phyloP scores from a whole-genome alignment of 345 rosid species.

The Rhizophora mangle region DNA sequence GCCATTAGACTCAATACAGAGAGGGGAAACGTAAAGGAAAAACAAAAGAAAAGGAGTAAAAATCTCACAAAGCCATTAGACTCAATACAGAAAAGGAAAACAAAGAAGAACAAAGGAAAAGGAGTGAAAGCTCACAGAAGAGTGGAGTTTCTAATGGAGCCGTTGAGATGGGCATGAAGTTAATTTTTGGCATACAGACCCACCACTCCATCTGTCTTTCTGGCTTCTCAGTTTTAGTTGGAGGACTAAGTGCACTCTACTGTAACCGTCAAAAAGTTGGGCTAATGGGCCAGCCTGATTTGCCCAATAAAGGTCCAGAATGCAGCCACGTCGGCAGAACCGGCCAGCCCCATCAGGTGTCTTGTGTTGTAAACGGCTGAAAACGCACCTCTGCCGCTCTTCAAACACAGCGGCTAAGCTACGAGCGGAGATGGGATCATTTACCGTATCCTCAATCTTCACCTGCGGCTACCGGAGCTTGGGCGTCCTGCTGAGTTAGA shows the following conservation, averaged over 20 bases:
- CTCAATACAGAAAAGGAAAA: not conserved
- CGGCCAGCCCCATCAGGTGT: too few relatives aligned
- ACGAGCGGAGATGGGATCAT: conserved; percentile 20
- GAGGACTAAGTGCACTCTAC: not conserved
- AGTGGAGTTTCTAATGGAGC: conserved; percentile 85
- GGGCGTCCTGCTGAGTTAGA: conserved; percentile 26
- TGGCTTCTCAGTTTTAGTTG: not conserved
- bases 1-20: not conserved
- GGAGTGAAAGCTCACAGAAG: conserved; percentile 48
- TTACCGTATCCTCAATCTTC: conserved; percentile 45
- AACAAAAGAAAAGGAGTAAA: not conserved
- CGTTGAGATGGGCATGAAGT: conserved; percentile 98
- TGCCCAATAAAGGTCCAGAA: too few relatives aligned
- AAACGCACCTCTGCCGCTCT: too few relatives aligned
- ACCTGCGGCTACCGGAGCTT: conserved; percentile 42
- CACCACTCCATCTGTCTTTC: conserved; percentile 44
- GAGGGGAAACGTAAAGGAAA: not conserved
- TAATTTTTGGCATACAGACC: conserved; percentile 71
- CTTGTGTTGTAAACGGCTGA: too few relatives aligned
- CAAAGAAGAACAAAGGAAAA: not conserved
- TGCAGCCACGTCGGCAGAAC: too few relatives aligned
- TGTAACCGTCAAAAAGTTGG: too few relatives aligned
- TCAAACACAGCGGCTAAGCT: not conserved
- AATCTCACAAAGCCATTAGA: not conserved
- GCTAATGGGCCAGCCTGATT: too few relatives aligned